Conservation (phyloP, 352 stramenopile genomes). For the Pythium utonaiense region DNA sequence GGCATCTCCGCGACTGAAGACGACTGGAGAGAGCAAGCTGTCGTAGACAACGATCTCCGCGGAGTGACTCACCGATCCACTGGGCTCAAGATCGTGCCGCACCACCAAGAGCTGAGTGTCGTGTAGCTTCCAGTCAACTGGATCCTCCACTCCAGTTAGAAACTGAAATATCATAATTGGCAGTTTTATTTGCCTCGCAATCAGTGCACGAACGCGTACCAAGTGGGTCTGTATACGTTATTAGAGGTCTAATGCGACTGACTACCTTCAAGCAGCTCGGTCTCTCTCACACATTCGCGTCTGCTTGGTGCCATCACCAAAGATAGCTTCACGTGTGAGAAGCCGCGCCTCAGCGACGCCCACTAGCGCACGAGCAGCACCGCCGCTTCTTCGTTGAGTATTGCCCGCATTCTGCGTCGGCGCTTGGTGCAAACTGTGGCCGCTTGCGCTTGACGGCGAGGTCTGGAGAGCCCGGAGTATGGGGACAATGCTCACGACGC, state of each 20-base stretch:
- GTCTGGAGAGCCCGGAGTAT: conserved; percentile 32
- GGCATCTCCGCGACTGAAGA: conserved; percentile 21
- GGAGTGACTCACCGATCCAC: conserved; percentile 20
- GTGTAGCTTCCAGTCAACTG: too few relatives aligned
- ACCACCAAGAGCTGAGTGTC: conserved; percentile 9
- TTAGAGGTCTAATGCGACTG: conserved; percentile 11
- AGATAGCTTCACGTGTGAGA: conserved; percentile 21
- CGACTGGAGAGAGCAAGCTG: conserved; percentile 9
- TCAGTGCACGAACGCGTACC: background rate
- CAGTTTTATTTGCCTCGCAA: too few relatives aligned
- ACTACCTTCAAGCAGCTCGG: conserved; percentile 20
- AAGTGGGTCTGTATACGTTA: conserved; percentile 1
- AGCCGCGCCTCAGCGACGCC: background rate
- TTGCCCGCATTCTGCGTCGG: background rate
- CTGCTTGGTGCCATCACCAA: conserved; percentile 11
- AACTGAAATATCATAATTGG: too few relatives aligned
- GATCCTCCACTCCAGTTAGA: conserved; percentile 2
- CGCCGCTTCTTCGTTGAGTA: background rate
- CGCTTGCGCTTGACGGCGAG: background rate
- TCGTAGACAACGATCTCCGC: conserved; percentile 21
- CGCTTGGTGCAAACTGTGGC: background rate
- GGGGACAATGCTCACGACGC: conserved; percentile 71
- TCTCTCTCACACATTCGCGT: too few relatives aligned
- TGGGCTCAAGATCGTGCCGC: conserved; percentile 17
- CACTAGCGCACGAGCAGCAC: background rate